These are phyloP conservation scores for Avena sativa DNA, from an alignment of 176 grass and related monocot species.

Conservation along the genomic window DNA sequence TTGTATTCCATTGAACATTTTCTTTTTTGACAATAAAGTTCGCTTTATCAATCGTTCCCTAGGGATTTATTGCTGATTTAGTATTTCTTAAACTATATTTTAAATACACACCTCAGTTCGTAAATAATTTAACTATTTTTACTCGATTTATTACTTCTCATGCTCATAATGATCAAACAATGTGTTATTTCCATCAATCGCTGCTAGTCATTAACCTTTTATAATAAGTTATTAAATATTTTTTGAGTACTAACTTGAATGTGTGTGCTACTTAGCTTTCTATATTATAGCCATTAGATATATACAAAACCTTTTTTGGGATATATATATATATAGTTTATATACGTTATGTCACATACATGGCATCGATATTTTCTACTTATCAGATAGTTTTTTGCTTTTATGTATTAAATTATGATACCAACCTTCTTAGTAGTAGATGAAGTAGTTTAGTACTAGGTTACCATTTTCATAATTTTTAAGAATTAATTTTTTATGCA, in stretches of 20 bases:
- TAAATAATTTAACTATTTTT: no score
- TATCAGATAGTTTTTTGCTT: not conserved
- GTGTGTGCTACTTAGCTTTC: not conserved
- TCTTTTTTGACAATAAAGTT: not conserved
- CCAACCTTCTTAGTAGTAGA: not conserved
- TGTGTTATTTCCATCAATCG: no score
- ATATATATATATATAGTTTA: not conserved
- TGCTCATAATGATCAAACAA: no score
- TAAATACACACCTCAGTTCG: not conserved
- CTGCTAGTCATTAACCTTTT: no score
- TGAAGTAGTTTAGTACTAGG: not conserved
- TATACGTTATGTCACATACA: not conserved
- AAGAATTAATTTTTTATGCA: no score
- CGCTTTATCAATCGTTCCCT: not conserved
- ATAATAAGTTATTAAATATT: no score
- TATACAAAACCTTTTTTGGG: not conserved
- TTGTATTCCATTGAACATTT: not conserved
- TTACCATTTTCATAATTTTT: no score
- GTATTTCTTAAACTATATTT: not conserved
- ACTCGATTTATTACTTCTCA: no score
- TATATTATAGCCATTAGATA: not conserved
- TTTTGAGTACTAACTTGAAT: not conserved
- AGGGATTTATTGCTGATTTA: not conserved
- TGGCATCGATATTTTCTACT: not conserved
- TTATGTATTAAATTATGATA: not conserved